Percentiles rank a stretch among this genome's conserved stretches.
Evolutionary conservation across 2,329 filamentous ascomycete genomes (phyloP).

Genomic region (Emericellopsis cladophorae): DNA sequence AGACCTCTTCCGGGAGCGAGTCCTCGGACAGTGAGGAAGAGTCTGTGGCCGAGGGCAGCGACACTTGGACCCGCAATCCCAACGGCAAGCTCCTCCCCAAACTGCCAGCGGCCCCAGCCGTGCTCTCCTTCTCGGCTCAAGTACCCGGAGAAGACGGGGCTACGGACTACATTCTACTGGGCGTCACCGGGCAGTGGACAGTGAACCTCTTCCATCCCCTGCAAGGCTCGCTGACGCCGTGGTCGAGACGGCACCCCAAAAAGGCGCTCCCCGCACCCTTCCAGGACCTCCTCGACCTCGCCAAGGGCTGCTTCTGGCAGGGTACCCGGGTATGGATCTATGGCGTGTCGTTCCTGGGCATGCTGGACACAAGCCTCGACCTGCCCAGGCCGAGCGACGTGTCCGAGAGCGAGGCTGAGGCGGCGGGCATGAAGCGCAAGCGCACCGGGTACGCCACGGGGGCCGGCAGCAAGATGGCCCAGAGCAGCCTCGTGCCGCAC

Average conservation of each 20-base stretch:
- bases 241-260: slow-evolving; percentile 77
- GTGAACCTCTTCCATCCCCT: slow-evolving; percentile 70
- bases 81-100: slow-evolving; percentile 56
- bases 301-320: slow-evolving; percentile 80
- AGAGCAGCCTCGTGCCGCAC: slow-evolving; percentile 29
- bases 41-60: slow-evolving; percentile 21
- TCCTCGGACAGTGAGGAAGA: slow-evolving; percentile 32
- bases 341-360: slow-evolving; percentile 74
- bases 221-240: slow-evolving; percentile 66
- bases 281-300: slow-evolving; percentile 60
- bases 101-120: slow-evolving; percentile 49
- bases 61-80: slow-evolving; percentile 66
- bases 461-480: slow-evolving; percentile 39
- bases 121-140: slow-evolving; percentile 54
- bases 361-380: slow-evolving; percentile 75
- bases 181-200: slow-evolving; percentile 43
- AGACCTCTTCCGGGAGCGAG: slow-evolving; percentile 22
- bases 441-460: slow-evolving; percentile 32
- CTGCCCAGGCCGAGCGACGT: slow-evolving; percentile 26
- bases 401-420: slow-evolving; percentile 15
- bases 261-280: slow-evolving; percentile 63
- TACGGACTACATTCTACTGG: slow-evolving; percentile 39
- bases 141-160: slow-evolving; percentile 18
- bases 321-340: slow-evolving; percentile 73
- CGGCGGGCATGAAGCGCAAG: slow-evolving; percentile 34